Percentiles rank a stretch among this genome's conserved stretches.
Evolutionary conservation across 306 rosid species (phyloP).

Genomic region (Rosa persica): DNA sequence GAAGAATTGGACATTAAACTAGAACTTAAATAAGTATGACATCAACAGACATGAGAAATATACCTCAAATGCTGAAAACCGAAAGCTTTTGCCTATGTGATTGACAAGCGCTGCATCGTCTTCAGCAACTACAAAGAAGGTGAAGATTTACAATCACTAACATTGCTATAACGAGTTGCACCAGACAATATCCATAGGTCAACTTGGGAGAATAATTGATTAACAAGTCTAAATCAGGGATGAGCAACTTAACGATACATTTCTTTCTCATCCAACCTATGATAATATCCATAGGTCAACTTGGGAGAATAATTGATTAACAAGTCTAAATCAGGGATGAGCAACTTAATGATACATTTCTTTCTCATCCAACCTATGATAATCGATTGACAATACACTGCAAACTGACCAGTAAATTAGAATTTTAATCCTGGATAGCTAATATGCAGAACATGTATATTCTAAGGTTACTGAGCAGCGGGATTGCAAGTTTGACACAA

Average conservation of each 20-base stretch:
- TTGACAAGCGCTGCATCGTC: slow-evolving; percentile 76
- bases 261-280: not conserved
- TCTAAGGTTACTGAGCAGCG: too few species aligned
- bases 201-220: not conserved
- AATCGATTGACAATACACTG: not conserved
- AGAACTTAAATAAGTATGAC: slow-evolving; percentile 6
- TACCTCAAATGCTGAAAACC: slow-evolving; percentile 85
- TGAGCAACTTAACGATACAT: not conserved
- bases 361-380: not conserved
- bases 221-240: not conserved
- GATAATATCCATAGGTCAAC: too few species aligned
- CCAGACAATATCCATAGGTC: not conserved
- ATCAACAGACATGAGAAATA: slow-evolving; percentile 10
- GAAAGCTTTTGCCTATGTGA: slow-evolving; percentile 82
- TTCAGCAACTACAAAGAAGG: slow-evolving; percentile 68
- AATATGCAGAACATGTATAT: not conserved
- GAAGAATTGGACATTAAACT: slow-evolving; percentile 8
- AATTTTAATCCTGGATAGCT: not conserved
- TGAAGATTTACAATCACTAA: slow-evolving; percentile 13
- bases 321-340: not conserved
- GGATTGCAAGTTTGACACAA: not conserved
- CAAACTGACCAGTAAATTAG: not conserved
- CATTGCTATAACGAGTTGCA: slow-evolving; percentile 18
- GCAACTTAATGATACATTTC: not conserved
- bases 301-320: not conserved